Evolutionary conservation across 1,139 yeast genomes (phyloP), one percentile per base, ranked within the genome.

Genomic region (Magnusiomyces suaveolens): DNA sequence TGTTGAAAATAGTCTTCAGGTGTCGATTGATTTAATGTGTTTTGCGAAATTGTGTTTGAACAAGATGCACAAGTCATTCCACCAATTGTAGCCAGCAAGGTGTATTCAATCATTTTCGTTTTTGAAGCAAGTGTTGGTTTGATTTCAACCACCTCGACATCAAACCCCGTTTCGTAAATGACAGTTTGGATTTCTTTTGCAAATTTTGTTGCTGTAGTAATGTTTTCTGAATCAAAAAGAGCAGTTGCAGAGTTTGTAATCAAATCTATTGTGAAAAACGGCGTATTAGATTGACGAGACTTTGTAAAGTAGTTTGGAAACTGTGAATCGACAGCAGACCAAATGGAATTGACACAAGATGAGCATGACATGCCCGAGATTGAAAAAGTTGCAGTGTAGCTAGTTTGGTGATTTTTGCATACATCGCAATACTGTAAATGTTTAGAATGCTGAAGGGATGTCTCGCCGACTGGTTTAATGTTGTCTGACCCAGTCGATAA

Each of bases 31-130:
- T 64, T 1, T 80, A 78, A 0, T 82, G 79, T 21, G 73, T 68
- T 10, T 71, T 68, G 36, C 8, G 43, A 10, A 10, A 85, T 80
- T 0, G 88, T 72, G 51, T 74, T 74, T 0, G 81, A 80, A 66
- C 94, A 85, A 0, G 88, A 80, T 3, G 86, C 81, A 69, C 92
- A 85, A 0, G 89, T 81, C 68, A 85, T 84, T 2, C 92, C 92
- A 2, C 84, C 86, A 52, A 85, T 79, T 0, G 80, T 69, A 1
- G 87, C 88, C n/a, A n/a, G n/a, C n/a, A n/a, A n/a, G n/a, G n/a
- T n/a, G n/a, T n/a, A n/a, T n/a, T n/a, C n/a, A n/a, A n/a, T n/a
- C n/a, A n/a, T n/a, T n/a, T n/a, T n/a, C n/a, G n/a, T n/a, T n/a
- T n/a, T n/a, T n/a, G n/a, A n/a, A n/a, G n/a, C n/a, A 25, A 20